Base-by-base conservation (phyloP, 2,329 filamentous ascomycete genomes). In the Penicillium hesseltinei region DNA sequence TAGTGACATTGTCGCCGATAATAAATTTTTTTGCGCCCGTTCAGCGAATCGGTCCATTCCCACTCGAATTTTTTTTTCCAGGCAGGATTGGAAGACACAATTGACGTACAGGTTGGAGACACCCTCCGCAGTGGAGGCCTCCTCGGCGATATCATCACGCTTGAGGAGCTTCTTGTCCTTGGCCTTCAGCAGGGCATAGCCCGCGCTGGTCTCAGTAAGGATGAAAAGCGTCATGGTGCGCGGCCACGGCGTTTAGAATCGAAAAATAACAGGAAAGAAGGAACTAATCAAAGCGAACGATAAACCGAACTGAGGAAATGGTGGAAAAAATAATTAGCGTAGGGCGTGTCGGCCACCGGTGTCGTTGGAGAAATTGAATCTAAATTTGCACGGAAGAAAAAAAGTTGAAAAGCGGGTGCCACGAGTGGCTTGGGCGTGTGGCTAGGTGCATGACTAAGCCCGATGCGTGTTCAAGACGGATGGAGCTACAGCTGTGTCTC, bases 151-250 rank as follows among this genome's bases (percentile, higher is more conserved):
- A 72, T 92, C 87, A 78, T 93, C 89, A 71, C 89, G 88, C 78
- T 96, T 94, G 65, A 99, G 83, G 59, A 97, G 85, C 83, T 97
- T 97, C 86, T 97, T 97, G 84, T 97, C 93, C 77, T 92, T 91
- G 69, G 93, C 90, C 84, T 99, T 97, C 82, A 99, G 92, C 76
- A 99, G 86, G 78, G 92, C 94, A 82, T 97, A 97, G 76, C 94
- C 96, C 69, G 92, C 92, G 78, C 90, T 91, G 76, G 92, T 97
- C 81, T 97, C 92, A 72, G 89, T 89, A 70, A 97, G 87, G 80
- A 97, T 90, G 79, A 96, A 95, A 75, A 94, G 87, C 80, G 89
- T 89, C 90, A 94, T 94, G 65, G 66, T 86, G 77, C 62, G 67
- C 67, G 64, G 62, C 62, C 66, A 68, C 70, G 62, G 68, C 62